Base-by-base conservation (phyloP, 495 filamentous ascomycete species). In the Talaromyces liani region DNA sequence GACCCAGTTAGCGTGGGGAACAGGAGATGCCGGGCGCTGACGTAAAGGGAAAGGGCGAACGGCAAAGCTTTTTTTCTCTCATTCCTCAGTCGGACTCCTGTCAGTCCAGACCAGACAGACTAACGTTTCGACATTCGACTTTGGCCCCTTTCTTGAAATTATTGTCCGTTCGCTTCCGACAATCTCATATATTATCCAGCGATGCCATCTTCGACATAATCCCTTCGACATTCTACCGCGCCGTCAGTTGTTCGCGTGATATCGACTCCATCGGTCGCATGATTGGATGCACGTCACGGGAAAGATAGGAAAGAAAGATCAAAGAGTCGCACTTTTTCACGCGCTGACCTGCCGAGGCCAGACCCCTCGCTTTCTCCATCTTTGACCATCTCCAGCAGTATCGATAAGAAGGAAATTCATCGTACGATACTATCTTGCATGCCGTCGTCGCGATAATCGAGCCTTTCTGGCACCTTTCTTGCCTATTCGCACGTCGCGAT, bases 401-500 rank as follows among this genome's bases (percentile, higher is more conserved):
- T n/a, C 33, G 24, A 49, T 49, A 49, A 49, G 14, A 49, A 6
- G 9, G 18, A 20, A 22, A 22, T 45, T 7, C 58, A 60, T 47
- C 60, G 45, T 24, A 62, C 27, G 20, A 34, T 6, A 54, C 24
- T 36, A 41, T 29, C 25, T 54, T 53, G 41, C 16, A 62, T 47
- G 60, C 39, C 25, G 24, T 49, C 60, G 41, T 62, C 20, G n/a
- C 47, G 29, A 51, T 36, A 54, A 41, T 54, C 60, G 8, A 51
- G 60, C 60, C 60, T 33, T 31, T 16, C 22, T 20, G 56, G 56
- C 56, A 4, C 24, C 16, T 18, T 25, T 8, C 56, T 22, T 0
- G 6, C 24, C 53, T 10, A 8, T 49, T 41, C 66, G 77, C 75
- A 74, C 71, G 39, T 69, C 64, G 72, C 68, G 67, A 98, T 98